These are phyloP conservation scores for Ophiostoma fasciatum DNA, from an alignment of 2,329 filamentous ascomycete species.

Conservation along the genomic window DNA sequence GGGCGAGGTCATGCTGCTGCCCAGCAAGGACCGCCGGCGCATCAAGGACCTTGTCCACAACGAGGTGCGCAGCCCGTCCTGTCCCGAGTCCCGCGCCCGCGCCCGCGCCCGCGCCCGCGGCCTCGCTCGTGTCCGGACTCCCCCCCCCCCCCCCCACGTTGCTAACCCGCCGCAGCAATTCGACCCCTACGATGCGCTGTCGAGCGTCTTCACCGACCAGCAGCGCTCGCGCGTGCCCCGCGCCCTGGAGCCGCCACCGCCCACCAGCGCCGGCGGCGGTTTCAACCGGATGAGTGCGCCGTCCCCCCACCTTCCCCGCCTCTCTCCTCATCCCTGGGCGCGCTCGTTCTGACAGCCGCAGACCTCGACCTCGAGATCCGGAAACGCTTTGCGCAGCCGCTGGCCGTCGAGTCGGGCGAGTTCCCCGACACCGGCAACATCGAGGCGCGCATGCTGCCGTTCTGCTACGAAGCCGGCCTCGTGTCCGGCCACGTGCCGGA, in stretches of 20 bases:
- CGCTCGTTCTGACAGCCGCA: slow-evolving; percentile 18
- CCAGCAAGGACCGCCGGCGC: slow-evolving; percentile 48
- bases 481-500: slow-evolving; percentile 43
- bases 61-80: slow-evolving; percentile 32
- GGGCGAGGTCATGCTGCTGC: slow-evolving; percentile 56
- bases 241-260: slow-evolving; percentile 39
- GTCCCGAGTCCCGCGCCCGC: not conserved
- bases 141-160: no score
- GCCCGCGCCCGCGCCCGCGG: not conserved
- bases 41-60: slow-evolving; percentile 50
- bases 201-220: slow-evolving; percentile 36
- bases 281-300: slow-evolving; percentile 69
- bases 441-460: slow-evolving; percentile 49
- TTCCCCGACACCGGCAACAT: slow-evolving; percentile 52
- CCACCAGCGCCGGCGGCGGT: slow-evolving; percentile 49
- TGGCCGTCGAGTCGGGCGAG: slow-evolving; percentile 53
- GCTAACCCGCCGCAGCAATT: slow-evolving; percentile 24
- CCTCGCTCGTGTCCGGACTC: no score
- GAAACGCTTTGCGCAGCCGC: slow-evolving; percentile 47
- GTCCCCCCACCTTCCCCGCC: no score
- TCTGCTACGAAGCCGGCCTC: slow-evolving; percentile 52
- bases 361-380: slow-evolving; percentile 53
- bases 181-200: slow-evolving; percentile 39
- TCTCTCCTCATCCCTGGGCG: no score
- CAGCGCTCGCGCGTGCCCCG: slow-evolving; percentile 30